Conservation (phyloP, 169 alveolate genomes). For the Ichthyophthirius multifiliis region DNA sequence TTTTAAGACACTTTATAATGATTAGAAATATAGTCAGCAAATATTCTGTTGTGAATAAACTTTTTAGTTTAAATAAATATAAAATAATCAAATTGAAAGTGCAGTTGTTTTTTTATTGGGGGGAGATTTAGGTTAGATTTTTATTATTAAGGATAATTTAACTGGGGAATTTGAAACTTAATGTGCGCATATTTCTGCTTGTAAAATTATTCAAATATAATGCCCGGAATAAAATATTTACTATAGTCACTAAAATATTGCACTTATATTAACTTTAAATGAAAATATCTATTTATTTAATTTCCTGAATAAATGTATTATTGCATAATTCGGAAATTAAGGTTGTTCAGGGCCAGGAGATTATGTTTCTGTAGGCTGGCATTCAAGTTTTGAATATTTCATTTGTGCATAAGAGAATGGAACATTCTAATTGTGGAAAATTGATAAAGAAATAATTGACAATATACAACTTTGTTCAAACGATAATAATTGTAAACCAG, state of each 20-base stretch:
- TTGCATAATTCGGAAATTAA: not conserved
- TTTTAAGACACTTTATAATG: no score
- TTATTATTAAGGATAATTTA: not conserved
- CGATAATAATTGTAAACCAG: not conserved
- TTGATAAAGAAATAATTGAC: not conserved
- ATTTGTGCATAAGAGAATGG: not conserved
- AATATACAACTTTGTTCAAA: not conserved
- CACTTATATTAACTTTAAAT: not conserved
- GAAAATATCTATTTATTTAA: not conserved
- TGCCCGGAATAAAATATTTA: not conserved
- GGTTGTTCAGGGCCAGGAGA: not conserved
- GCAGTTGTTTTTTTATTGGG: not conserved
- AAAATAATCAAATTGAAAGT: no score
- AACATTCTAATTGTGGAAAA: not conserved
- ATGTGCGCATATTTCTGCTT: not conserved
- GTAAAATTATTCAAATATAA: not conserved
- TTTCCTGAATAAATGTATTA: not conserved
- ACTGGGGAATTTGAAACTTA: not conserved
- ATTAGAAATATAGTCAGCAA: no score
- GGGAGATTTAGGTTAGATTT: not conserved
- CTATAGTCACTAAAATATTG: not conserved
- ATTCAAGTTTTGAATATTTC: not conserved
- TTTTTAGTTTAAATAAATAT: no score
- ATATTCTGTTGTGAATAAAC: no score
- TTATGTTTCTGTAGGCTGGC: not conserved